Evolutionary conservation across 306 rosid genomes (phyloP).

Genomic region (Betula pendula): DNA sequence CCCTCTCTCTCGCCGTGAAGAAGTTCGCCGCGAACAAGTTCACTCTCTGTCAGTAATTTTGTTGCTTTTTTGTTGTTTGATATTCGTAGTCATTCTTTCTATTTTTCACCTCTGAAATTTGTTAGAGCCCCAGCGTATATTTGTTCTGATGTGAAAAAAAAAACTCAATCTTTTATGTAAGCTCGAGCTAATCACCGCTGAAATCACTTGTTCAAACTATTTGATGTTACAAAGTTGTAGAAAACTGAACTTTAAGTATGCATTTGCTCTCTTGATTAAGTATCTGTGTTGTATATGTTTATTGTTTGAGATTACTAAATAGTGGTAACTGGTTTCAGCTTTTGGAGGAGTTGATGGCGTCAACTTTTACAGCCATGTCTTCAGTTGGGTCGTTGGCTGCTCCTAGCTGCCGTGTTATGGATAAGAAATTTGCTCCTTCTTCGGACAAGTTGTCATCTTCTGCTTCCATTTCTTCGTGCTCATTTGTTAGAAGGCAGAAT

Average conservation of each 20-base stretch:
- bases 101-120: no score
- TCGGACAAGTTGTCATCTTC: constrained; percentile 58
- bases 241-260: not conserved
- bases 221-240: not conserved
- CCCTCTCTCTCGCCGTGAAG: no score
- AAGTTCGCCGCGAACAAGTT: no score
- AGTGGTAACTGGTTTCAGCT: not conserved
- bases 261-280: not conserved
- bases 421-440: constrained; percentile 30
- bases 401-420: constrained; percentile 41
- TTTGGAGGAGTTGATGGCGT: constrained; percentile 57
- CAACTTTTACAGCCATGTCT: constrained; percentile 70
- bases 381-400: constrained; percentile 53
- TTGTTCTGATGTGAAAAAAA: no score
- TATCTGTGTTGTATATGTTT: not conserved
- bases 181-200: not conserved
- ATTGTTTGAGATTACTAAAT: not conserved
- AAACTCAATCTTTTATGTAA: not conserved
- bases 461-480: constrained; percentile 61
- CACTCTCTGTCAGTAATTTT: no score
- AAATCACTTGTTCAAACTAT: no score
- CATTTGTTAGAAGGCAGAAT: constrained; percentile 46
- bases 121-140: no score
- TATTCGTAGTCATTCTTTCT: not conserved
- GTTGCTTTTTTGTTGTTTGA: not conserved